A percentile compares a stretch with the other conserved stretches of the same genome.
phyloP scores from a whole-genome alignment of 768 basidiomycete genomes.

The Phallus indusiatus region DNA sequence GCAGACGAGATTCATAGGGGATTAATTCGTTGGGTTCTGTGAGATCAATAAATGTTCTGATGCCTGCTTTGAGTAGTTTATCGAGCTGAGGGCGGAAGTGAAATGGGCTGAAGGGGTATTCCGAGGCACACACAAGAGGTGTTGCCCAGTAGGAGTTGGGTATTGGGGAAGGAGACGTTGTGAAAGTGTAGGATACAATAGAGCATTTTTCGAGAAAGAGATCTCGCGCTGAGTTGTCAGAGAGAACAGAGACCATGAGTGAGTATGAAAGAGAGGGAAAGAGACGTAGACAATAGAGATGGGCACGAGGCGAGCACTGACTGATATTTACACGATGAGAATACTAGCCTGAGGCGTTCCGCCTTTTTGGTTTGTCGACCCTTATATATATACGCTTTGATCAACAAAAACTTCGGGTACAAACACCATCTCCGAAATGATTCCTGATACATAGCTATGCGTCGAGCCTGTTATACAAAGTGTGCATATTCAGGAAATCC shows the following conservation, averaged over 20 bases:
- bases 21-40: constrained; percentile 73
- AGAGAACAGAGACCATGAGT: background rate
- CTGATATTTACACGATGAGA: too few species aligned
- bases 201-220: background rate
- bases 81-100: constrained; percentile 60
- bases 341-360: too few species aligned
- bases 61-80: constrained; percentile 58
- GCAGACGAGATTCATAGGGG: constrained; percentile 52
- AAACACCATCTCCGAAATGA: background rate
- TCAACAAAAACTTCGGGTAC: background rate
- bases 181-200: background rate
- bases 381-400: background rate
- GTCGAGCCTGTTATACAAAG: too few species aligned
- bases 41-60: constrained; percentile 76
- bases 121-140: constrained; percentile 61
- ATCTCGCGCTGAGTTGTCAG: background rate
- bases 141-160: constrained; percentile 69
- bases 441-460: background rate
- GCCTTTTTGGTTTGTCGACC: too few species aligned
- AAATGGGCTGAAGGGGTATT: constrained; percentile 52
- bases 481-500: too few species aligned
- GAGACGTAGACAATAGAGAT: background rate
- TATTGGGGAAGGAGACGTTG: background rate
- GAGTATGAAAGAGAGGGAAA: background rate
- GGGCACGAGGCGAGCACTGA: background rate